These are phyloP conservation scores for Linum lewisii DNA, from an alignment of 345 rosid species.

Conservation along the genomic window DNA sequence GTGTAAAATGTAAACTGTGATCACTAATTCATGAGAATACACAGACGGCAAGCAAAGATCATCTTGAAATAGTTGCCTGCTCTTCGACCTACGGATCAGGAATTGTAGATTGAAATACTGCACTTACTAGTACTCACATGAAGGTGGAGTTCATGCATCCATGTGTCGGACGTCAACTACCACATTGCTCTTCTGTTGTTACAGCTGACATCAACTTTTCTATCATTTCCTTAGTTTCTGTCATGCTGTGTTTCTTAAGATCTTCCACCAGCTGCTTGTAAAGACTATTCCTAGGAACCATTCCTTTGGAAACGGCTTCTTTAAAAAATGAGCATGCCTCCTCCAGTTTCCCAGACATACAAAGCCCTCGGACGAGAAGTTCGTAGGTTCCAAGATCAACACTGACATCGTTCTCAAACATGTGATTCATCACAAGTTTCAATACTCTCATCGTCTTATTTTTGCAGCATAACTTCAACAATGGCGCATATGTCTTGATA, in stretches of 20 bases:
- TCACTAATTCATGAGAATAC: no score
- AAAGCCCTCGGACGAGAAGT: conserved; percentile 46
- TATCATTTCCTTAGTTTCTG: conserved; percentile 37
- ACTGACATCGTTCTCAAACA: conserved; percentile 58
- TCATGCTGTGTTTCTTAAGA: conserved; percentile 44
- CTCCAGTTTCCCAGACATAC: conserved; percentile 47
- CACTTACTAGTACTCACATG: no score
- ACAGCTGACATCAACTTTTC: conserved; percentile 40
- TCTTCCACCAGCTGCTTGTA: conserved; percentile 39
- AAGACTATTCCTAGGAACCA: conserved; percentile 43
- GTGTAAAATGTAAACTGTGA: no score
- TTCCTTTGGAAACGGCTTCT: conserved; percentile 49
- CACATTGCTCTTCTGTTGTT: no score
- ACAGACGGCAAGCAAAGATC: no score
- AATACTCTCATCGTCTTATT: conserved; percentile 66
- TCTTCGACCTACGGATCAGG: no score
- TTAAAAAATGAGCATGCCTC: conserved; percentile 60
- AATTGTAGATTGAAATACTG: no score
- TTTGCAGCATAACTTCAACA: conserved; percentile 62
- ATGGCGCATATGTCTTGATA: conserved; percentile 45
- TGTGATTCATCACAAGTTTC: conserved; percentile 44
- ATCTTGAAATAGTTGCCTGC: no score
- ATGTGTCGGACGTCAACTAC: no score
- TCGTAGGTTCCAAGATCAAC: conserved; percentile 46
- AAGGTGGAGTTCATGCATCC: no score